Conservation (phyloP, 208 protist genomes). For the Borovskyia barvae region DNA sequence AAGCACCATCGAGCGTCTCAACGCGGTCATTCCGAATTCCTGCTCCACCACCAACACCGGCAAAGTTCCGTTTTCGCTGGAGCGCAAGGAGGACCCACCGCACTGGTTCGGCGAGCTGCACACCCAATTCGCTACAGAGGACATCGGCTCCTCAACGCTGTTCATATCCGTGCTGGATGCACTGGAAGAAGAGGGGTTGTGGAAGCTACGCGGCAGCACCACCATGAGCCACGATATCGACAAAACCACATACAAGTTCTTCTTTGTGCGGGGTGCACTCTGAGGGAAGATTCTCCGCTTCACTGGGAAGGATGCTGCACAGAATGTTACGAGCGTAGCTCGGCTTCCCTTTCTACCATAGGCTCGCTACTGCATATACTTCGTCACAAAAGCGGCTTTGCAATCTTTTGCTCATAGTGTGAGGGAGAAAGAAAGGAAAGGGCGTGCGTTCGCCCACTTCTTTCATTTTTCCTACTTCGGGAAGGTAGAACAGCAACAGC, state of each 20-base stretch:
- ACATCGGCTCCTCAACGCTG: constrained; percentile 84
- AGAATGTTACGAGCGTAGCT: neutral
- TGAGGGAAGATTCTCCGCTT: constrained; percentile 9
- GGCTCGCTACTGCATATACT: neutral
- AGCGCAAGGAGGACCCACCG: constrained; percentile 72
- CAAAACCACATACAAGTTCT: constrained; percentile 88
- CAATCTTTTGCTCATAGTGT: neutral
- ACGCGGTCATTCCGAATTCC: constrained; percentile 72
- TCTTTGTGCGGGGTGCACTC: constrained; percentile 72
- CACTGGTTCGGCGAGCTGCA: constrained; percentile 88
- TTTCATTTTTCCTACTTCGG: neutral
- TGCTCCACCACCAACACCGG: constrained; percentile 87
- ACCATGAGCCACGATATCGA: constrained; percentile 68
- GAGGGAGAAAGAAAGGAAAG: constrained; percentile 3
- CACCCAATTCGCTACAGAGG: constrained; percentile 82
- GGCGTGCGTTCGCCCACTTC: neutral
- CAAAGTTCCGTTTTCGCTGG: constrained; percentile 73
- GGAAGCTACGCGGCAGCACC: constrained; percentile 82
- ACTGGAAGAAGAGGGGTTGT: constrained; percentile 86
- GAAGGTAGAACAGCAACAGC: no score
- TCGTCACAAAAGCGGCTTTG: neutral
- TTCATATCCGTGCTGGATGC: constrained; percentile 80
- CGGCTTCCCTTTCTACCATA: constrained; percentile 1
- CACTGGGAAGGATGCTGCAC: neutral
- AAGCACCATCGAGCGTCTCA: constrained; percentile 86